Conservation (phyloP, 1,139 yeast species). For the Meyerozyma sp. region DNA sequence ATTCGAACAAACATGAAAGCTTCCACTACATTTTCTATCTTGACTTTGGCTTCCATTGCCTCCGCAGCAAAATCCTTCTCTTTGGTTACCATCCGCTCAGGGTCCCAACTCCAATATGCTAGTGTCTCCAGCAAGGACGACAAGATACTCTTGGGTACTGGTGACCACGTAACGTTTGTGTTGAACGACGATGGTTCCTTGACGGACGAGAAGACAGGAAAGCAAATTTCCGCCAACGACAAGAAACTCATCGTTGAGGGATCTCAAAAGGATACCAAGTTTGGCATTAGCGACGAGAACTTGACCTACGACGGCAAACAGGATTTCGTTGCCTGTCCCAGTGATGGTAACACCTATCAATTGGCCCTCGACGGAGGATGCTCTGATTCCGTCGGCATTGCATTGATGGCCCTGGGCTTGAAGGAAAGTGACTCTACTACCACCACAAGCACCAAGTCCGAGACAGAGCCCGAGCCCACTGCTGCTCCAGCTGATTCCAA, state of each 20-base stretch:
- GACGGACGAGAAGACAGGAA: conserved; percentile 3
- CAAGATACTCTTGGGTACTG: conserved; percentile 4
- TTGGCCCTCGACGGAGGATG: not conserved
- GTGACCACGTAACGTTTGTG: conserved; percentile 4
- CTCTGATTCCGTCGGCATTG: not conserved
- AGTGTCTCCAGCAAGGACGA: conserved; percentile 6
- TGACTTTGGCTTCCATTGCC: conserved; percentile 18
- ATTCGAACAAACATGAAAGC: conserved; percentile 1
- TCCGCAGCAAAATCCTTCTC: conserved; percentile 18
- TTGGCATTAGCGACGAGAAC: conserved; percentile 17
- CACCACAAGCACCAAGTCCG: too few species aligned
- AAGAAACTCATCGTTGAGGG: not conserved
- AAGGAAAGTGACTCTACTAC: not conserved
- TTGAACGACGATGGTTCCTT: conserved; percentile 8
- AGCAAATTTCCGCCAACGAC: not conserved
- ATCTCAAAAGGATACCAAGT: conserved; percentile 4
- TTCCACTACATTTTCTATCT: conserved; percentile 10
- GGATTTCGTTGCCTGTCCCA: not conserved
- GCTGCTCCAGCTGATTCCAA: conserved; percentile 1
- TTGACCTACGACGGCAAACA: conserved; percentile 18
- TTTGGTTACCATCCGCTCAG: conserved; percentile 19
- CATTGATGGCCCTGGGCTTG: not conserved
- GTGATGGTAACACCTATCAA: not conserved
- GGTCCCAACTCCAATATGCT: conserved; percentile 18
- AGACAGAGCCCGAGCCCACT: conserved; percentile 1